A percentile compares a stretch with the other conserved stretches of the same genome.
Conservation (phyloP, 441 rosid genomes). For the Melianthus villosus region DNA sequence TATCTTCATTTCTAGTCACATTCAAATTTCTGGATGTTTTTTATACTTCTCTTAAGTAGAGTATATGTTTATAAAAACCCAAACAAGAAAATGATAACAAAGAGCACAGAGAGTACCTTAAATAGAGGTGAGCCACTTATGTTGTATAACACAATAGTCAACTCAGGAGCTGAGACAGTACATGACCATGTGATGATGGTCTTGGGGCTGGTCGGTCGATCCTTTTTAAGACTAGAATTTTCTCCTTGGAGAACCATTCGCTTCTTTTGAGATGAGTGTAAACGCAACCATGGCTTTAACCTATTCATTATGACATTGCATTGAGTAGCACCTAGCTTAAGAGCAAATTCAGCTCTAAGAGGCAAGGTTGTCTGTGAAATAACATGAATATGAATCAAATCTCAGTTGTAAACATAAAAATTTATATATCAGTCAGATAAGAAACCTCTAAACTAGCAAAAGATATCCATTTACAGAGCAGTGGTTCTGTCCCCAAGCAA, state of each 20-base stretch:
- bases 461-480: too few relatives aligned
- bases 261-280: slow-evolving; percentile 54
- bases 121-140: slow-evolving; percentile 45
- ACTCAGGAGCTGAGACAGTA: slow-evolving; percentile 94
- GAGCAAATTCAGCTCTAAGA: slow-evolving; percentile 78
- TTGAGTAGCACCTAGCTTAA: slow-evolving; percentile 74
- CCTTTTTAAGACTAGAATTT: slow-evolving; percentile 23
- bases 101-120: slow-evolving; percentile 55
- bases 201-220: slow-evolving; percentile 38
- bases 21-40: too few relatives aligned
- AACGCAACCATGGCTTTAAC: slow-evolving; percentile 69
- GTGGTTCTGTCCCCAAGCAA: too few relatives aligned
- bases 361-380: slow-evolving; percentile 56
- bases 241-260: slow-evolving; percentile 53
- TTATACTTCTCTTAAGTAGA: too few relatives aligned
- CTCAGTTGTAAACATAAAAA: slow-evolving; percentile 1
- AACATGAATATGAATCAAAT: slow-evolving; percentile 6
- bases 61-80: too few relatives aligned
- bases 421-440: neutral
- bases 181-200: slow-evolving; percentile 81
- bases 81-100: too few relatives aligned
- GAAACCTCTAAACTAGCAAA: too few relatives aligned
- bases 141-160: slow-evolving; percentile 61
- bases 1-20: too few relatives aligned
- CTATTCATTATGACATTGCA: slow-evolving; percentile 55